These are phyloP conservation scores for Russula sp. DNA, from an alignment of 768 basidiomycete genomes.

Conservation along the genomic window DNA sequence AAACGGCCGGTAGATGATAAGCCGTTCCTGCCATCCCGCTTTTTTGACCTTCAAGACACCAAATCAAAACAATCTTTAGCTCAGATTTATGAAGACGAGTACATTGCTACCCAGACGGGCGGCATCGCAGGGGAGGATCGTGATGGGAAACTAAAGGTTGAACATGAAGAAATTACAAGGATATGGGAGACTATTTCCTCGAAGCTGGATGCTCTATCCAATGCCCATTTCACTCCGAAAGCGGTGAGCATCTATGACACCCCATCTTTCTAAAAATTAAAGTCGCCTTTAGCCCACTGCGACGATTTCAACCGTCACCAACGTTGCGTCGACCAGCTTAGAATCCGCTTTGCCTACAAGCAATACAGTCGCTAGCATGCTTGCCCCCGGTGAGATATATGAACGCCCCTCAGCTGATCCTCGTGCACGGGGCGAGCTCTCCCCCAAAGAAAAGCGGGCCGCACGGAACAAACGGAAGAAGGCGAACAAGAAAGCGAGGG, in stretches of 20 bases:
- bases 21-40: slow-evolving; percentile 83
- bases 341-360: slow-evolving; percentile 89
- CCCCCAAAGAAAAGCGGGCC: slow-evolving; percentile 74
- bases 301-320: slow-evolving; percentile 74
- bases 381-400: slow-evolving; percentile 92
- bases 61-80: slow-evolving; percentile 86
- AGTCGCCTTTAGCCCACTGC: slow-evolving; percentile 65
- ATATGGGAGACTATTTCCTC: slow-evolving; percentile 80
- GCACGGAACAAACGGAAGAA: slow-evolving; percentile 64
- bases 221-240: slow-evolving; percentile 93
- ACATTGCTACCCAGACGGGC: slow-evolving; percentile 56
- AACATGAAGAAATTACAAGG: slow-evolving; percentile 80
- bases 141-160: slow-evolving; percentile 81
- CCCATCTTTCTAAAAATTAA: slow-evolving; percentile 13
- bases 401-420: slow-evolving; percentile 48
- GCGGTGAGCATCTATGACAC: slow-evolving; percentile 43
- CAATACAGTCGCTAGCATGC: slow-evolving; percentile 64
- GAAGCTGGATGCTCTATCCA: slow-evolving; percentile 90
- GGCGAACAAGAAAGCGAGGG: slow-evolving; percentile 57
- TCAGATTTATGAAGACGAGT: slow-evolving; percentile 95
- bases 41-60: slow-evolving; percentile 83
- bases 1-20: slow-evolving; percentile 69
- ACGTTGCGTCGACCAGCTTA: slow-evolving; percentile 71
- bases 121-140: slow-evolving; percentile 58
- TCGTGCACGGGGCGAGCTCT: slow-evolving; percentile 71